Evolutionary conservation across 2,329 filamentous ascomycete species (phyloP).

Genomic region (Diplodia corticola): DNA sequence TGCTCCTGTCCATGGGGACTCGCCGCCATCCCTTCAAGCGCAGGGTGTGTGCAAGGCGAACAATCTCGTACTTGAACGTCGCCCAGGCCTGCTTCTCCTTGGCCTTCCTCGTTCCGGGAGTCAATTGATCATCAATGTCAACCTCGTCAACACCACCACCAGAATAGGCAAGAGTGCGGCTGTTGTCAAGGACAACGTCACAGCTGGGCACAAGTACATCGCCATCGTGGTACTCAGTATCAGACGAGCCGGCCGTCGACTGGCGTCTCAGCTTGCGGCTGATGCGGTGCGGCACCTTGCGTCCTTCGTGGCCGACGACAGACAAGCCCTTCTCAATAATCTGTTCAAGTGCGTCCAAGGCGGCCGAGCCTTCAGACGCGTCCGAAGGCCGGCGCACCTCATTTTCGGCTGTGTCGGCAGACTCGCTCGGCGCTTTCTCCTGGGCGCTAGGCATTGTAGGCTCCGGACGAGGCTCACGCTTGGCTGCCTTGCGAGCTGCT

Average conservation of each 20-base stretch:
- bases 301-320: conserved; percentile 42
- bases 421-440: conserved; percentile 29
- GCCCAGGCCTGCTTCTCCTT: conserved; percentile 78
- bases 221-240: conserved; percentile 82
- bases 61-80: conserved; percentile 88
- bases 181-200: conserved; percentile 83
- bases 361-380: conserved; percentile 68
- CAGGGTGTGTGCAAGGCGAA: conserved; percentile 85
- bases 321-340: conserved; percentile 72
- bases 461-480: background rate
- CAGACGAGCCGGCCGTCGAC: conserved; percentile 65
- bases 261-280: conserved; percentile 33
- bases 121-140: conserved; percentile 44
- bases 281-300: conserved; percentile 25
- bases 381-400: conserved; percentile 55
- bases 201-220: conserved; percentile 82
- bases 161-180: conserved; percentile 78
- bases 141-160: conserved; percentile 51
- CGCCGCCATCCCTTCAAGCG: conserved; percentile 88
- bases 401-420: conserved; percentile 23
- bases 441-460: conserved; percentile 47
- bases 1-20: conserved; percentile 70
- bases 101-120: conserved; percentile 47
- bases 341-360: conserved; percentile 76
- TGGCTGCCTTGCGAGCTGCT: conserved; percentile 44